Percentiles rank a stretch among this genome's conserved stretches.
These are phyloP conservation scores for Triglochin maritima DNA, from an alignment of 106 monocot genomes.

Conservation along the genomic window DNA sequence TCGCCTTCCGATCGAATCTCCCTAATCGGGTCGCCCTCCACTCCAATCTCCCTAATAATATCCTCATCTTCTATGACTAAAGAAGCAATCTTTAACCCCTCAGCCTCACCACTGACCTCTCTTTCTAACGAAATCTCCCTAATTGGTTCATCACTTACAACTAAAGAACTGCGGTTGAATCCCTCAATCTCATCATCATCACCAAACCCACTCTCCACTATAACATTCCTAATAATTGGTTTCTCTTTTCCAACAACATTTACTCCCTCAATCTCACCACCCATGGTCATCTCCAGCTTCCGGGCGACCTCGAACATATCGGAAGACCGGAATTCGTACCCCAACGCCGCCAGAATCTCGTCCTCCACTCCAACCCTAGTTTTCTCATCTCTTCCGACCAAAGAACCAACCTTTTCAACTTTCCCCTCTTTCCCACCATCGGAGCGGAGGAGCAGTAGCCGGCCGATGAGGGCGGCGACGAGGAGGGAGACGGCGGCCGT, in stretches of 20 bases:
- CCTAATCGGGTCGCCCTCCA: too few relatives aligned
- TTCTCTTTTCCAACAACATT: background rate
- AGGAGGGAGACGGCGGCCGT: constrained; percentile 35
- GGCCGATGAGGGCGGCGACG: constrained; percentile 32
- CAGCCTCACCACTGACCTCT: too few relatives aligned
- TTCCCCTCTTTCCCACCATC: background rate
- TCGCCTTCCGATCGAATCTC: too few relatives aligned
- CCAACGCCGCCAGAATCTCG: background rate
- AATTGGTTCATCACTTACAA: background rate
- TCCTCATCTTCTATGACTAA: too few relatives aligned
- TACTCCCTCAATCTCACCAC: background rate
- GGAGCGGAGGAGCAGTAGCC: constrained; percentile 3
- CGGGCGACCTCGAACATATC: background rate
- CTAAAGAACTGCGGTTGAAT: background rate
- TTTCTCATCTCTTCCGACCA: background rate
- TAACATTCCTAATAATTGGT: background rate
- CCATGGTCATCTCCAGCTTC: constrained; percentile 1
- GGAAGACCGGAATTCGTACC: background rate
- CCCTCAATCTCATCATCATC: background rate
- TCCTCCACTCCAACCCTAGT: background rate
- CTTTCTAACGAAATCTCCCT: background rate
- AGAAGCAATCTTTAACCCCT: too few relatives aligned
- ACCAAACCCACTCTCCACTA: background rate
- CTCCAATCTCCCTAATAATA: too few relatives aligned
- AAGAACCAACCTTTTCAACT: background rate